Evolutionary conservation across 208 protist genomes (phyloP), one percentile per base, ranked within the genome.

Genomic region (Leishmania turanica): DNA sequence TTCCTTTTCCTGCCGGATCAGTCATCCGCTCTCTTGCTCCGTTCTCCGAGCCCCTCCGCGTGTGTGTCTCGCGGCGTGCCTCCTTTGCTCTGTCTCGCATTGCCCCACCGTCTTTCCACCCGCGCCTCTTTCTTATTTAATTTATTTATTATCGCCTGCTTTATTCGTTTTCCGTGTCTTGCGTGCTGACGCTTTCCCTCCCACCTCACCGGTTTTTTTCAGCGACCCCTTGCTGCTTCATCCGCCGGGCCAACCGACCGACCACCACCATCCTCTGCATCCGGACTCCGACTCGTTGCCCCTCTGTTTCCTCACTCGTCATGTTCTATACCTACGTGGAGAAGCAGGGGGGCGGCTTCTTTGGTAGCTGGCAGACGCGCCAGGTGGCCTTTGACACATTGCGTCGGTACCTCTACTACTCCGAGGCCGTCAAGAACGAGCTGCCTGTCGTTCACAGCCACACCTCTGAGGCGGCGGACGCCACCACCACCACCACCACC

Each of bases 331-430:
- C 86, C 0, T 84, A 84, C 74, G 91, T 81, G 3, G 91, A 95
- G 72, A 95, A 95, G 79, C 77, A 90, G 75, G 74, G 81, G 11
- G 87, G 47, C 47, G 76, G 79, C 64, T 86, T 95, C 49, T 91
- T 89, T 54, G 80, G 84, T 5, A 72, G 74, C 34, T 95, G 91
- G 90, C 81, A 89, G 45, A 58, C 84, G 75, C 89, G 89, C 24
- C 79, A 89, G 58, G 81, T 93, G 47, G 89, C 85, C 53, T 95
- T 95, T 37, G 91, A 95, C 87, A 91, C 89, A 17, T 66, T 80
- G 40, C 89, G 91, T 24, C 91, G 91, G 45, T 90, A 95, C 69
- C 58, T 95, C 9, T 93, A 95, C 84, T 95, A 95, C 85, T 89
- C 89, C 15, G 89, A 79, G 81, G 78, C 80, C 1, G 64, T 72